Percentiles rank a stretch among this genome's conserved stretches.
Conservation (phyloP, 2,329 filamentous ascomycete species). For the Aspergillus latus region DNA sequence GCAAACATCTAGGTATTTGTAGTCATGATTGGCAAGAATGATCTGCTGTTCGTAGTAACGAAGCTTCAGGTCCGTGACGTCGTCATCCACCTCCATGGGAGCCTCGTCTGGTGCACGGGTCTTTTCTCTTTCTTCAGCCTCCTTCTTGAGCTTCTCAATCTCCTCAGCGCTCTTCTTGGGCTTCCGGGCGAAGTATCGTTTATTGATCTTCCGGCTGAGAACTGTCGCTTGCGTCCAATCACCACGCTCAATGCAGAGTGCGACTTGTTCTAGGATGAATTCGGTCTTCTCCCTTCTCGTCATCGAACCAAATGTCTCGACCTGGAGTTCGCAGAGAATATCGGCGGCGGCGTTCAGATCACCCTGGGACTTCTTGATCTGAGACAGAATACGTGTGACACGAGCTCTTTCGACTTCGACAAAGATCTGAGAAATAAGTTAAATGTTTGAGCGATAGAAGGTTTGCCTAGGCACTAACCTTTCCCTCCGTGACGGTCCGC, state of each 20-base stretch:
- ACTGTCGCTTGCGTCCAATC: conserved; percentile 97
- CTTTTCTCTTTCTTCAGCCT: conserved; percentile 72
- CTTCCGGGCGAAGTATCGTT: conserved; percentile 83
- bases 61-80: conserved; percentile 94
- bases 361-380: conserved; percentile 96
- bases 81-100: conserved; percentile 74
- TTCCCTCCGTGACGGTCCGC: conserved; percentile 95
- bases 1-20: conserved; percentile 96
- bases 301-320: conserved; percentile 99
- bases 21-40: conserved; percentile 88
- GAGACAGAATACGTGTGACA: conserved; percentile 88
- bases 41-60: conserved; percentile 98
- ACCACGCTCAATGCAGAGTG: conserved; percentile 88
- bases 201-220: conserved; percentile 94
- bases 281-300: conserved; percentile 95
- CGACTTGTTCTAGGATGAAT: conserved; percentile 94
- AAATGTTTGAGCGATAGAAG: conserved; percentile 6
- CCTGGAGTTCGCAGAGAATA: conserved; percentile 93
- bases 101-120: conserved; percentile 74
- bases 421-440: conserved; percentile 66
- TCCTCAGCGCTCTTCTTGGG: conserved; percentile 88
- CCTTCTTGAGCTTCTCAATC: conserved; percentile 86
- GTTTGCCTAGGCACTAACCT: conserved; percentile 52
- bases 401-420: conserved; percentile 97
- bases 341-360: conserved; percentile 88